Evolutionary conservation across 768 basidiomycete genomes (phyloP).

Genomic region (Lentinula raphanica): DNA sequence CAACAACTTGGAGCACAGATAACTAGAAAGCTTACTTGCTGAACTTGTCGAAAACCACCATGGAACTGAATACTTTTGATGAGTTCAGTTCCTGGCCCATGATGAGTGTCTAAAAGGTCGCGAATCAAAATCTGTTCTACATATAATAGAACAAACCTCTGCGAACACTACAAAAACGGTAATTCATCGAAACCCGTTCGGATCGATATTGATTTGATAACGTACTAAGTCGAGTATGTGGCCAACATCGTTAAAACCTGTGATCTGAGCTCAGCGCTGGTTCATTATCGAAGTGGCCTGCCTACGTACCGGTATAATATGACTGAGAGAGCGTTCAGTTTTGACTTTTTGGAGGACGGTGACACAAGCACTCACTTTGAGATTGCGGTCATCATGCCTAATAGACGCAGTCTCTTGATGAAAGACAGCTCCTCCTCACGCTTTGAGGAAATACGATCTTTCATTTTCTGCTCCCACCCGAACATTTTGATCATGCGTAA

Average conservation of each 20-base stretch:
- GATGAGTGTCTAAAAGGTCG: slow-evolving; percentile 3
- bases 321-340: slow-evolving; percentile 19
- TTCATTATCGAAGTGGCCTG: background rate
- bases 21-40: background rate
- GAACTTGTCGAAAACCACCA: slow-evolving; percentile 42
- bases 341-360: background rate
- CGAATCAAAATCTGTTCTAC: background rate
- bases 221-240: slow-evolving; percentile 41
- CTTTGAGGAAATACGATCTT: slow-evolving; percentile 32
- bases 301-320: slow-evolving; percentile 29
- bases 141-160: slow-evolving; percentile 1
- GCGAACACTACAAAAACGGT: background rate
- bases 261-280: background rate
- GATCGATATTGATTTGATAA: too few relatives aligned
- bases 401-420: slow-evolving; percentile 33
- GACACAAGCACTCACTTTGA: slow-evolving; percentile 24
- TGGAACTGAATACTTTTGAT: slow-evolving; percentile 22
- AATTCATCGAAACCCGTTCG: too few relatives aligned
- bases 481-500: slow-evolving; percentile 50
- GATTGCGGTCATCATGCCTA: slow-evolving; percentile 29
- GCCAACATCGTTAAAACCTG: slow-evolving; percentile 40
- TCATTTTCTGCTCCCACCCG: slow-evolving; percentile 41
- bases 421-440: slow-evolving; percentile 41
- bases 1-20: slow-evolving; percentile 14
- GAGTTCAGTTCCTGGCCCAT: slow-evolving; percentile 10